Base-by-base conservation (phyloP, 108 stramenopile species). In the Fragilariopsis cylindrus region DNA sequence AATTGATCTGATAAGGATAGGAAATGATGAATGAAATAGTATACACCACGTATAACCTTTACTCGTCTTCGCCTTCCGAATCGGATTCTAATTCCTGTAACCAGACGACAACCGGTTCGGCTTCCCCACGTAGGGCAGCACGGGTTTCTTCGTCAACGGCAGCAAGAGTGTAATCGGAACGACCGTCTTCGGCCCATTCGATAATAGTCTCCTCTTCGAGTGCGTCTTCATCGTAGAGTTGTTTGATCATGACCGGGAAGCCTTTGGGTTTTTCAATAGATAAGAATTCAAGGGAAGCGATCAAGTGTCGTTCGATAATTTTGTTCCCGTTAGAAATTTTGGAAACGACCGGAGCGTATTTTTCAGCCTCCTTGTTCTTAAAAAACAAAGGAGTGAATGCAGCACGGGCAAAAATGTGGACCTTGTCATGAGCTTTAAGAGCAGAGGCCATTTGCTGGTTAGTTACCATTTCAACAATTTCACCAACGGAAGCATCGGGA, bases 371-470 rank as follows among this genome's bases (percentile, higher is more conserved):
- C 77, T 92, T 89, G 69, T 85, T 81, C 83, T 96, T 96, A 81
- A 88, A 91, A 77, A 90, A 96, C 52, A 90, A 82, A 64, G 85
- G 74, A 60, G 91, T 91, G 54, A 96, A 83, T 48, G 82, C 82
- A 49, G 90, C 90, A 49, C 82, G 90, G 77, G 91, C 58, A 48
- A 89, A 80, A 78, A 96, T 94, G 55, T 88, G 92, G 62, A 96
- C 81, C 87, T 87, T 92, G 67, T 93, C 90, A 70, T 92, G 92
- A 52, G 95, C 89, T 78, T 94, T 96, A 71, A 96, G 90, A 12
- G 91, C 95, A 7, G 95, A 96, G 16, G 95, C 95, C 95, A 96
- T 96, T 77, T 95, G 95, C 81, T 96, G 91, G 81, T 96, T 96
- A 67, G 89, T 81, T 2, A 96, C 89, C 8, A 84, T 70, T 58